phyloP scores from a whole-genome alignment of 1,139 yeast genomes.

The Pichia norvegensis region DNA sequence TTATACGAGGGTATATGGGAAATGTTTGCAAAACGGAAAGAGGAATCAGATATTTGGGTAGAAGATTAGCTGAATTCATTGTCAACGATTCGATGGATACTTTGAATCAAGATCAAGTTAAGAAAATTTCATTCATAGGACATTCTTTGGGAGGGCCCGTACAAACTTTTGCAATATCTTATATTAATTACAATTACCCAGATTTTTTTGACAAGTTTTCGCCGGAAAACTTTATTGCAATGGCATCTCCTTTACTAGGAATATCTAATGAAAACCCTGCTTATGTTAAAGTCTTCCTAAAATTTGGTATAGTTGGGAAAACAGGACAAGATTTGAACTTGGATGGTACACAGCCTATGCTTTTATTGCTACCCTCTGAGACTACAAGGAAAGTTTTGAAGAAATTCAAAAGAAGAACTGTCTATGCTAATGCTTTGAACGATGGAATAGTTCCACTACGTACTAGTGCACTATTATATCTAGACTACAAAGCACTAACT shows the following conservation, averaged over 20 bases:
- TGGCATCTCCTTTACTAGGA: constrained; percentile 88
- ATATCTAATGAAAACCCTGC: constrained; percentile 81
- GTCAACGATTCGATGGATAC: constrained; percentile 45
- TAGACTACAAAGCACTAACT: constrained; percentile 63
- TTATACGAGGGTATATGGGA: constrained; percentile 76
- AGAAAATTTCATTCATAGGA: constrained; percentile 74
- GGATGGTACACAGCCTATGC: constrained; percentile 51
- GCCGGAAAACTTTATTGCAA: constrained; percentile 76
- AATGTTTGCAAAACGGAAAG: constrained; percentile 87
- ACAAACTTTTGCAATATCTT: constrained; percentile 87
- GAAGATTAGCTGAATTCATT: constrained; percentile 70
- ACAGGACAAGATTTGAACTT: constrained; percentile 91
- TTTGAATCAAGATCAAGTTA: constrained; percentile 26
- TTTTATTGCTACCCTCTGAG: constrained; percentile 70
- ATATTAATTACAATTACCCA: constrained; percentile 63
- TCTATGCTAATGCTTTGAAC: constrained; percentile 71
- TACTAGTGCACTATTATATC: constrained; percentile 71
- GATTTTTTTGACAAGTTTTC: constrained; percentile 51
- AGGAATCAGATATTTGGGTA: constrained; percentile 82
- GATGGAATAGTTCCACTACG: constrained; percentile 90
- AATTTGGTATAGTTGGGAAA: constrained; percentile 85
- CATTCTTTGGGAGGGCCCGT: constrained; percentile 91
- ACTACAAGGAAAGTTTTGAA: constrained; percentile 64
- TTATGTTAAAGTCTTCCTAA: constrained; percentile 74
- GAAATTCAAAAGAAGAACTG: constrained; percentile 59